phyloP scores from a whole-genome alignment of 768 basidiomycete genomes.

The Leccinum boreale region DNA sequence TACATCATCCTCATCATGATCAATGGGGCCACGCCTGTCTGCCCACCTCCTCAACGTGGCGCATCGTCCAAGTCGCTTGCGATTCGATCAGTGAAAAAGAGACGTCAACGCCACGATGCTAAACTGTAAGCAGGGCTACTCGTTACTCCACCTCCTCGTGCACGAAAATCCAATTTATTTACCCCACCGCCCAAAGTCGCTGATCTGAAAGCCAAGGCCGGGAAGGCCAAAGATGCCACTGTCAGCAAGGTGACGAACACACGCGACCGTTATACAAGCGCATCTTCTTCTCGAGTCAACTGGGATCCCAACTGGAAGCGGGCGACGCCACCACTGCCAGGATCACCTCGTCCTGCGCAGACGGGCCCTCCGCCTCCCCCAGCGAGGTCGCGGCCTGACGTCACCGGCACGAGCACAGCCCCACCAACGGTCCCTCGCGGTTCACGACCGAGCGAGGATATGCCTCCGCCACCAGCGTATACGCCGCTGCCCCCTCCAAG shows the following conservation, averaged over 20 bases:
- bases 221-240: constrained; percentile 55
- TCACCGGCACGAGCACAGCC: constrained; percentile 3
- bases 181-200: constrained; percentile 40
- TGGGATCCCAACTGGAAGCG: constrained; percentile 58
- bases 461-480: constrained; percentile 11
- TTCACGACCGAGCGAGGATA: constrained; percentile 12
- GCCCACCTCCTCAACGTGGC: no score
- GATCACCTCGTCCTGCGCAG: constrained; percentile 1
- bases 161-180: background rate
- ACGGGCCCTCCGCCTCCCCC: constrained; percentile 34
- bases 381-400: constrained; percentile 24
- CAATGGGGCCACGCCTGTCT: background rate
- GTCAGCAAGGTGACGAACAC: constrained; percentile 51
- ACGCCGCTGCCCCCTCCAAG: constrained; percentile 26
- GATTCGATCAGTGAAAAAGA: background rate
- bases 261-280: constrained; percentile 53
- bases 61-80: background rate
- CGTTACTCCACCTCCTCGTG: background rate
- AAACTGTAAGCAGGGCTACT: constrained; percentile 25
- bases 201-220: constrained; percentile 64
- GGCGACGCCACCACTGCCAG: constrained; percentile 37
- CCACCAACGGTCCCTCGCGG: constrained; percentile 10
- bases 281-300: constrained; percentile 56
- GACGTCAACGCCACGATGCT: constrained; percentile 18
- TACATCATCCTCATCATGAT: background rate